Evolutionary conservation across 345 rosid genomes (phyloP).

Genomic region (Moricandia moricandioides): DNA sequence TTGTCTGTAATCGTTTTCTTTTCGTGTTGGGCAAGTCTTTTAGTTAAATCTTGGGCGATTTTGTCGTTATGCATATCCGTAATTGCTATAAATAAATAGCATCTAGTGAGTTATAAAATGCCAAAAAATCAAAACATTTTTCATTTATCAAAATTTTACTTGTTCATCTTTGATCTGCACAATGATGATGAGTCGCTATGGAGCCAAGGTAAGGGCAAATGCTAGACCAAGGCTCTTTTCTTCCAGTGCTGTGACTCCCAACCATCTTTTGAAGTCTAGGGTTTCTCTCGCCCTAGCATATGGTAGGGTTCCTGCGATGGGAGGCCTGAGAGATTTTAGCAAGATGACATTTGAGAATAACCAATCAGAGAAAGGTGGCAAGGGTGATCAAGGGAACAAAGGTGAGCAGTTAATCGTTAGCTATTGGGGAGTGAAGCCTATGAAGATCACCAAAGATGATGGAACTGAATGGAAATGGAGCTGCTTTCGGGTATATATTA

Average conservation of each 20-base stretch:
- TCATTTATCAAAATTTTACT: not conserved
- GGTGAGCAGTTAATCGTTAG: conserved; percentile 41
- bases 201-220: conserved; percentile 11
- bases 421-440: conserved; percentile 56
- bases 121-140: not conserved
- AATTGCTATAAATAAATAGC: conserved; percentile 13
- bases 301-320: not conserved
- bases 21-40: conserved; percentile 29
- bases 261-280: conserved; percentile 5
- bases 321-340: conserved; percentile 15
- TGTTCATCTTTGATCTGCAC: not conserved
- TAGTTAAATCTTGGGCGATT: conserved; percentile 5
- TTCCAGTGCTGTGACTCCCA: not conserved
- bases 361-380: not conserved
- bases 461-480: conserved; percentile 64
- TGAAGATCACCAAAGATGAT: conserved; percentile 48
- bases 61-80: conserved; percentile 17
- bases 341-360: conserved; percentile 30
- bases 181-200: conserved; percentile 27
- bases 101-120: not conserved
- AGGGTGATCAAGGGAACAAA: conserved; percentile 19
- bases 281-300: too few relatives aligned
- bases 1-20: conserved; percentile 12
- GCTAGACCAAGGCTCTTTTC: not conserved
- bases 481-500: conserved; percentile 50